Evolutionary conservation across 1,284 basidiomycete genomes (phyloP), one percentile per base, ranked within the genome.

Genomic region (Puccinia hordei): DNA sequence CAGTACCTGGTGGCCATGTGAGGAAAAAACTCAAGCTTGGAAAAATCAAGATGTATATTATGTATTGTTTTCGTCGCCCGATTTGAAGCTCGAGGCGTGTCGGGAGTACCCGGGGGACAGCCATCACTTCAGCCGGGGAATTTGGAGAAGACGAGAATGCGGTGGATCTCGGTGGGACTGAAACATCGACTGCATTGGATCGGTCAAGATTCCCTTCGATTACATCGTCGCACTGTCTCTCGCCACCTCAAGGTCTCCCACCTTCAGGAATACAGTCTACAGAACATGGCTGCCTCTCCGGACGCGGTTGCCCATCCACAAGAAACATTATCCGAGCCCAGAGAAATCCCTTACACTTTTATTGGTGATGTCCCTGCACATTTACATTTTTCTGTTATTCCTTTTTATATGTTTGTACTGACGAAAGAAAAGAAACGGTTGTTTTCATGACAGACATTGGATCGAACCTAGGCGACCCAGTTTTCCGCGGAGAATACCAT

Each of bases 391-490:
- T 57, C 19, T 59, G 17, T 33, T 41, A 22, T 44, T 24, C 19
- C 22, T 33, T 57, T 8, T 0, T 57, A 33, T 55, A 19, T 15
- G n/a, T 57, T 55, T 35, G 8, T 73, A 13, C 44, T 41, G 9
- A 59, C 30, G 12, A 24, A 27, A 27, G 17, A 6, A 4, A 59
- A 3, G 24, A 24, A 5, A 3, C 19, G 44, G 33, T 38, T 8
- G 10, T 66, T 6, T 66, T 24, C 8, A 57, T 33, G 30, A 22
- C 55, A 79, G 77, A 79, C 51, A 79, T 79, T 27, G 77, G 77
- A 57, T 79, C 77, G 1, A 79, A 79, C 53, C n/a, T 79, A 24
- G 65, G 65, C 24, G 77, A 79, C 55, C 77, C 77, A 22, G 55
- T 79, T 8, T 79, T 79, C 44, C 66, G 66, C 19, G 77, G 77